Evolutionary conservation across 1,139 yeast species (phyloP), one percentile per base, ranked within the genome.

Genomic region (Kodamaea sp.): DNA sequence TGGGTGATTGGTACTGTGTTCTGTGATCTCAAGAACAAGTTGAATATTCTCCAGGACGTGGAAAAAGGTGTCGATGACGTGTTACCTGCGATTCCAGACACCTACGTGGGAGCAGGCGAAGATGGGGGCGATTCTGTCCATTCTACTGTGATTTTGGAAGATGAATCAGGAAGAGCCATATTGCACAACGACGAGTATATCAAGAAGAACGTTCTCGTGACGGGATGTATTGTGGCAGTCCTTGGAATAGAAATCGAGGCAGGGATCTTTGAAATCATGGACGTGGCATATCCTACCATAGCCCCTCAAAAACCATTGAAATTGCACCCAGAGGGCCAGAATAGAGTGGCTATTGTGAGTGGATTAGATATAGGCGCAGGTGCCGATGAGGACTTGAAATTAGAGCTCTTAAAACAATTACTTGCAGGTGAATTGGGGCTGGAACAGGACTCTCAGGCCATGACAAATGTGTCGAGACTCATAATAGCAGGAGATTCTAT

Each of bases 1-100:
- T 92, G 95, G 95, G 82, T 88, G n/a, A 72, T 85, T 22, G 99
- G 98, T 2, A 87, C 97, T 0, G 71, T 90, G 0, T 89, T 84
- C 50, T 76, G 88, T 49, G 96, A 90, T 41, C 75, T 88, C 80
- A 80, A 78, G 51, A 78, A 79, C 53, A 92, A 92, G 55, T 88
- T 96, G 8, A 84, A 89, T 52, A 83, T 92, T 32, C 63, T 94
- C 37, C 77, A 79, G 32, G 97, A 92, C 45, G 92, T 90, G 11
- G 80, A 85, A 28, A 75, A 63, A 12, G 78, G 77, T 12, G 57
- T 60, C 24, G 81, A 77, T 47, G 82, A 77, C 28, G 71, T 72
- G 21, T 57, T 76, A 28, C 78, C 78, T 2, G 46, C 46, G 57
- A 51, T 30, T 4, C 59, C 57, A 2, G 41, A 37, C 5, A 51